Conservation (phyloP, 139 green algal species). For the Chlorella sorokiniana region DNA sequence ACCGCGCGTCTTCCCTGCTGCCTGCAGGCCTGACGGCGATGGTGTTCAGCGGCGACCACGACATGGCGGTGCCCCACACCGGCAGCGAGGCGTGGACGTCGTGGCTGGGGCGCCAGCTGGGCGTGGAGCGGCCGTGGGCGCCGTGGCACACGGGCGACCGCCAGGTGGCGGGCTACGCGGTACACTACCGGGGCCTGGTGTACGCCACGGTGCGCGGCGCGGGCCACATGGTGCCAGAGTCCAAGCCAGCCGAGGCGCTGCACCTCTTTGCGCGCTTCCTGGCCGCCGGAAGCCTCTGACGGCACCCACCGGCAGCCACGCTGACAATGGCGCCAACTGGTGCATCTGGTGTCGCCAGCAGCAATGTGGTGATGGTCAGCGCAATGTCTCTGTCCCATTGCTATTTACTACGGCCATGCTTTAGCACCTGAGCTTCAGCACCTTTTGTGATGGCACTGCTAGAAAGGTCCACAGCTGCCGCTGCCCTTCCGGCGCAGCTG, state of each 20-base stretch:
- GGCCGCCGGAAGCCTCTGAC: not conserved
- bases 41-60: conserved; percentile 84
- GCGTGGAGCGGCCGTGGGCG: conserved; percentile 48
- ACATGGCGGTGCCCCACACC: conserved; percentile 81
- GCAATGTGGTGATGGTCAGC: too few relatives aligned
- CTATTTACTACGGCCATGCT: too few relatives aligned
- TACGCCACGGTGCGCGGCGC: conserved; percentile 80
- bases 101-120: conserved; percentile 44
- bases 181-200: conserved; percentile 64
- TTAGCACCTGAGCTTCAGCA: too few relatives aligned
- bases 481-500: too few relatives aligned
- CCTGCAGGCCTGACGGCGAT: conserved; percentile 62
- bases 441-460: too few relatives aligned
- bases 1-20: not conserved
- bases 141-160: conserved; percentile 59
- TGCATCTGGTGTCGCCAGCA: too few relatives aligned
- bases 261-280: conserved; percentile 69
- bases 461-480: too few relatives aligned
- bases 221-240: conserved; percentile 84
- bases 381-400: too few relatives aligned
- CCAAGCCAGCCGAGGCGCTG: conserved; percentile 68
- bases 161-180: conserved; percentile 70
- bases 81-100: conserved; percentile 76
- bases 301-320: too few relatives aligned
- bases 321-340: too few relatives aligned